phyloP scores from a whole-genome alignment of 2,329 filamentous ascomycete genomes.

The Podosphaera aphanis region DNA sequence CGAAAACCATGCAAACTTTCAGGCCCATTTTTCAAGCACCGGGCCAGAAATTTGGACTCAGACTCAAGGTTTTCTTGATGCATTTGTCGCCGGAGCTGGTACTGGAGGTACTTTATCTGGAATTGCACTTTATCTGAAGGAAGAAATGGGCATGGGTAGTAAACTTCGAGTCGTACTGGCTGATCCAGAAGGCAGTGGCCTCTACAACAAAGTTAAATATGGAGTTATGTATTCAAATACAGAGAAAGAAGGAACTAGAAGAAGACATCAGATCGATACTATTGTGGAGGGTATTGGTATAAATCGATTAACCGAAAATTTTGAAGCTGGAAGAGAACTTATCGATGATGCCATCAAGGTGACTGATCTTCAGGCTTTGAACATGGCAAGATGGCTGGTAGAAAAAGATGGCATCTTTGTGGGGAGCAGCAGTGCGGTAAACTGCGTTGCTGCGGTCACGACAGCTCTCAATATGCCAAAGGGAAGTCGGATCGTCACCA shows the following conservation, averaged over 20 bases:
- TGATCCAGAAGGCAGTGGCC: constrained; percentile 78
- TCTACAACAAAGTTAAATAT: constrained; percentile 78
- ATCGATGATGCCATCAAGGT: constrained; percentile 81
- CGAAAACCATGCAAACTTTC: constrained; percentile 73
- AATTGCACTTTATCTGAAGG: constrained; percentile 63
- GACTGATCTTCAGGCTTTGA: constrained; percentile 66
- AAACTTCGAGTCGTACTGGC: constrained; percentile 53
- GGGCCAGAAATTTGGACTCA: constrained; percentile 78
- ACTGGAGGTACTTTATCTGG: constrained; percentile 87
- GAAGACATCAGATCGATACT: constrained; percentile 78
- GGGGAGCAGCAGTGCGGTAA: constrained; percentile 89
- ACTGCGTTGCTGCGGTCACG: constrained; percentile 61
- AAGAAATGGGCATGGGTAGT: constrained; percentile 19
- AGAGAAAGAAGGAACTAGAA: constrained; percentile 72
- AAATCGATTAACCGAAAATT: constrained; percentile 83
- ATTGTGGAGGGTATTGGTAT: constrained; percentile 93
- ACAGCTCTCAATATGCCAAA: constrained; percentile 42
- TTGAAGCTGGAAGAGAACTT: constrained; percentile 64
- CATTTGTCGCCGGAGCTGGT: constrained; percentile 80
- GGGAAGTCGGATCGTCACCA: constrained; percentile 43
- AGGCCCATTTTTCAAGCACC: constrained; percentile 58
- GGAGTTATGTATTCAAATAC: constrained; percentile 88
- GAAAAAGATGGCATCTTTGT: constrained; percentile 89
- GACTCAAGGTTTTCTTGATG: constrained; percentile 49
- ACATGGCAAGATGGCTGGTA: constrained; percentile 90